These are phyloP conservation scores for Pulveroboletus sp. DNA, from an alignment of 1,284 basidiomycete species.

Conservation along the genomic window DNA sequence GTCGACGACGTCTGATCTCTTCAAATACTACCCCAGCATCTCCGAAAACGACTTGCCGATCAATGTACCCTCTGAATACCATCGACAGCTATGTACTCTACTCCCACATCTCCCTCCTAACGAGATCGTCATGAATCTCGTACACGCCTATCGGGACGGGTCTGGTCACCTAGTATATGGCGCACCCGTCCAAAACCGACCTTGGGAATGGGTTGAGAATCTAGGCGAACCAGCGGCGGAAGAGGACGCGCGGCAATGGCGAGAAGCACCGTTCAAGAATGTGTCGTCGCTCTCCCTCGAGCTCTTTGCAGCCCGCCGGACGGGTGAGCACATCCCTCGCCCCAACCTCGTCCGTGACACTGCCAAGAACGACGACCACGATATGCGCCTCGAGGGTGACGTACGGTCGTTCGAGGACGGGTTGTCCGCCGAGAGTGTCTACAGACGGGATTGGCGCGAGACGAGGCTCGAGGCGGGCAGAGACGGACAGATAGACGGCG, in stretches of 20 bases:
- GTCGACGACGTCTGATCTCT: constrained; percentile 51
- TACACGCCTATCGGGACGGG: constrained; percentile 49
- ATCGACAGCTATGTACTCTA: constrained; percentile 55
- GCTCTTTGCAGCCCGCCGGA: constrained; percentile 61
- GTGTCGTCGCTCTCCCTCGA: constrained; percentile 73
- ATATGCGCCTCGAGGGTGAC: constrained; percentile 42
- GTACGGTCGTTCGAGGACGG: constrained; percentile 66
- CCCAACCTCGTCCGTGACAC: not conserved
- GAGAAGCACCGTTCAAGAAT: constrained; percentile 58
- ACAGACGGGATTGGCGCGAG: constrained; percentile 75
- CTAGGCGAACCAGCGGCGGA: constrained; percentile 56
- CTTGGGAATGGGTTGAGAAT: constrained; percentile 85
- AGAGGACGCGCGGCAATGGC: constrained; percentile 21
- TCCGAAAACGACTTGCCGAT: constrained; percentile 50
- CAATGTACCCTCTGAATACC: constrained; percentile 59
- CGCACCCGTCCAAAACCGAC: constrained; percentile 62
- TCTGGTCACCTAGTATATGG: constrained; percentile 51
- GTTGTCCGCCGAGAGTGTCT: constrained; percentile 59
- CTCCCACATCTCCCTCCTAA: constrained; percentile 48
- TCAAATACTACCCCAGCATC: constrained; percentile 59
- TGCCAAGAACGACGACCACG: not conserved
- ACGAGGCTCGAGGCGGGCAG: constrained; percentile 42
- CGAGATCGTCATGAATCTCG: constrained; percentile 55
- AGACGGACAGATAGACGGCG: constrained; percentile 16
- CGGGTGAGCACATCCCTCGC: constrained; percentile 54